Evolutionary conservation across 352 stramenopile genomes (phyloP), one percentile per base, ranked within the genome.

Genomic region (Thraustotheca clavata): DNA sequence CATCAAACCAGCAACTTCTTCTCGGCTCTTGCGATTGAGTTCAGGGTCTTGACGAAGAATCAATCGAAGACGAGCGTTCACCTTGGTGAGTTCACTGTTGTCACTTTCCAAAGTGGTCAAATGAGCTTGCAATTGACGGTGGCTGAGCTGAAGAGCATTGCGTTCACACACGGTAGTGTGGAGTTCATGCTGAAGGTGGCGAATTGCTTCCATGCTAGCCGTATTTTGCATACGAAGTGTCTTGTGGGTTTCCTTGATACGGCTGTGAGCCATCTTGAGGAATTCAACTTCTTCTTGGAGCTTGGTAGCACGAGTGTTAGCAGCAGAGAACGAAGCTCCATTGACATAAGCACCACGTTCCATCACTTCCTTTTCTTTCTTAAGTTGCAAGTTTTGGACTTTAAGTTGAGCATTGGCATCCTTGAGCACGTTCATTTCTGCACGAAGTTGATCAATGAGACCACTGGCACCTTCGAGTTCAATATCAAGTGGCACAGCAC

Each of bases 321-420:
- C 83, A 18, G 85, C 85, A 0, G 83, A 79, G 54, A 94, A 94
- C 20, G 83, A 92, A 41, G 85, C 85, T 52, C 85, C 85, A 39
- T 93, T 93, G 38, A 93, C 85, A 61, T 92, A 92, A 26, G 83
- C 83, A 12, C 85, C 85, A 68, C 85, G 83, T 68, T 94, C 85
- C 83, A 94, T 92, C 22, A 89, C 80, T 40, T 93, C 85, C 69
- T 94, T 94, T 69, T 94, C 86, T 73, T 94, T 94, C 57, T 84
- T 84, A 26, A 94, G 75, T 71, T 89, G 77, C 33, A 76, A 76
- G 41, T 85, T 87, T 57, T 85, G 90, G 9, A 78, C 76, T 72
- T 94, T 94, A n/a, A 94, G 49, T 70, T 89, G 86, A 26, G 72
- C 86, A 60, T 86, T 93, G 14, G 79, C 77, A 52, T 94, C 86